phyloP scores from a whole-genome alignment of 352 stramenopile species.

The Globisporangium uncinulatum region DNA sequence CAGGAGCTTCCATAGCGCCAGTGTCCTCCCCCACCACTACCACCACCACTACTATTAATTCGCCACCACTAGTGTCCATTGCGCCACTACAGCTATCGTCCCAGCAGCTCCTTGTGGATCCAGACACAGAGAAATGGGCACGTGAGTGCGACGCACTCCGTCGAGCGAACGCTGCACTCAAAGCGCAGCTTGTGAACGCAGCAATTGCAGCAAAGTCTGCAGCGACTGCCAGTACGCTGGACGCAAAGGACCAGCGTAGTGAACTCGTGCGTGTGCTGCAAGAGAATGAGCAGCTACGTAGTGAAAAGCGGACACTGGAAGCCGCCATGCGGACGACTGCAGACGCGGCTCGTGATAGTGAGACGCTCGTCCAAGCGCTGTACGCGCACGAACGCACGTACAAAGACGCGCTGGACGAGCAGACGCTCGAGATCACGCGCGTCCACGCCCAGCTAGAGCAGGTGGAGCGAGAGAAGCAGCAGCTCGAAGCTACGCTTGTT shows the following conservation, averaged over 20 bases:
- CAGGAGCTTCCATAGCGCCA: background rate
- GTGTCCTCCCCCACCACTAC: background rate
- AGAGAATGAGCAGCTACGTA: conserved; percentile 59
- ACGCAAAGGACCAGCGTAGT: conserved; percentile 41
- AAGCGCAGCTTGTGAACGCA: conserved; percentile 1
- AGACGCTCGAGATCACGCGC: conserved; percentile 60
- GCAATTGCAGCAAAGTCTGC: conserved; percentile 21
- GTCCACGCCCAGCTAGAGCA: conserved; percentile 46
- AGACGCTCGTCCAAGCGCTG: conserved; percentile 32
- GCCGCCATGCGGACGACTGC: conserved; percentile 29
- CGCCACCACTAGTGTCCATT: too few species aligned
- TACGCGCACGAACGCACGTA: conserved; percentile 53
- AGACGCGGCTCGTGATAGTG: conserved; percentile 34
- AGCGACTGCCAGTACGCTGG: background rate
- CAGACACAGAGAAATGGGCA: background rate
- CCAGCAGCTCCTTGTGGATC: background rate
- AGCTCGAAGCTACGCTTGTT: conserved; percentile 57
- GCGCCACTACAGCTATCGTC: too few species aligned
- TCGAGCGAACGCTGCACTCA: background rate
- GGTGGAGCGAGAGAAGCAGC: conserved; percentile 46
- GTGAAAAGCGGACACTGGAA: conserved; percentile 30
- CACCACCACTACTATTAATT: background rate
- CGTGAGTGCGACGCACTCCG: background rate
- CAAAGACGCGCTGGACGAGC: conserved; percentile 49
- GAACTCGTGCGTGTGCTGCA: conserved; percentile 62